phyloP scores from a whole-genome alignment of 805 yeast species.

The Yarrowia phangngaensis region DNA sequence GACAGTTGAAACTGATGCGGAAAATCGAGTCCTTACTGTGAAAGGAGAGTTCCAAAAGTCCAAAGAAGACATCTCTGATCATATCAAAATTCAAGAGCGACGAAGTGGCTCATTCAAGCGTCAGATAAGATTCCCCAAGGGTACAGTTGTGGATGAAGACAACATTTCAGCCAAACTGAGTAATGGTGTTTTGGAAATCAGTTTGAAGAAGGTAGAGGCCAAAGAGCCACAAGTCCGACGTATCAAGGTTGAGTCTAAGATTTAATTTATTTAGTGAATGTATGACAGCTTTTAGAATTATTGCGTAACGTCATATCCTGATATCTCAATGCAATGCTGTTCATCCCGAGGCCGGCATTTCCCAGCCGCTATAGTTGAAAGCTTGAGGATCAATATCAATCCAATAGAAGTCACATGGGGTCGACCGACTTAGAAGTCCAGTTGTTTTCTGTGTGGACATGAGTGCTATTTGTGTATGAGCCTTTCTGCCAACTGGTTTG shows the following conservation, averaged over 20 bases:
- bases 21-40: slow-evolving; percentile 51
- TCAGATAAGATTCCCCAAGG: slow-evolving; percentile 52
- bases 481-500: too few species aligned
- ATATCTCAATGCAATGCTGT: too few species aligned
- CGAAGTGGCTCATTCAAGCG: slow-evolving; percentile 57
- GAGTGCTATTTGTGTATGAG: too few species aligned
- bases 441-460: too few species aligned
- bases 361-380: too few species aligned
- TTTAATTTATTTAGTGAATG: too few species aligned
- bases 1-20: slow-evolving; percentile 57
- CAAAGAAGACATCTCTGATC: slow-evolving; percentile 41
- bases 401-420: too few species aligned
- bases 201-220: slow-evolving; percentile 46
- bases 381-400: too few species aligned
- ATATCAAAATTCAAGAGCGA: slow-evolving; percentile 50
- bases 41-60: slow-evolving; percentile 42
- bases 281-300: too few species aligned
- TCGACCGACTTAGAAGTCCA: too few species aligned
- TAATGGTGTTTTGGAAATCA: slow-evolving; percentile 54
- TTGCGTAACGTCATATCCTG: too few species aligned
- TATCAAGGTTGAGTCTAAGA: slow-evolving; percentile 32
- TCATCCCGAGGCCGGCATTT: too few species aligned
- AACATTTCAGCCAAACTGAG: slow-evolving; percentile 51
- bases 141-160: slow-evolving; percentile 53
- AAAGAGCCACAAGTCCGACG: slow-evolving; percentile 37